phyloP scores from a whole-genome alignment of 2,329 filamentous ascomycete species.

The Ophiostoma sp. region DNA sequence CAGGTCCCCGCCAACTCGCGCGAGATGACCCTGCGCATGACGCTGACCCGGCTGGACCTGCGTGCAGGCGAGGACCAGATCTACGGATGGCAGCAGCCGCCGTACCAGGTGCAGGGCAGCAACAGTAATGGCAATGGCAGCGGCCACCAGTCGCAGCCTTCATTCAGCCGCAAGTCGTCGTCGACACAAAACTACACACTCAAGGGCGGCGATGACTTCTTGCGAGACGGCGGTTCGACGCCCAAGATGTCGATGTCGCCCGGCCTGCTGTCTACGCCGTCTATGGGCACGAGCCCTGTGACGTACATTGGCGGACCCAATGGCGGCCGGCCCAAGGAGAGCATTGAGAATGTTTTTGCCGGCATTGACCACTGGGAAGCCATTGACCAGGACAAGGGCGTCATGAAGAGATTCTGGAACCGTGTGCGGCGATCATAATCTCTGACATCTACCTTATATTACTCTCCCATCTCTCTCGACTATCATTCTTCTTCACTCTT shows the following conservation, averaged over 20 bases:
- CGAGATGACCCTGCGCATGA: constrained; percentile 97
- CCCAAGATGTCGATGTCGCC: constrained; percentile 8
- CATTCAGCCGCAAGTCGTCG: constrained; percentile 27
- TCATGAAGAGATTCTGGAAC: constrained; percentile 62
- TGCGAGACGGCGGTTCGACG: not conserved
- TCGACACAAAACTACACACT: constrained; percentile 18
- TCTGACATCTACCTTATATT: not conserved
- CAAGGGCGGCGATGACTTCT: constrained; percentile 29
- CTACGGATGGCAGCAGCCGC: constrained; percentile 60
- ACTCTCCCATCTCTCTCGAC: not conserved
- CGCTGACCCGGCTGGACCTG: constrained; percentile 81
- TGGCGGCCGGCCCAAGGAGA: constrained; percentile 42
- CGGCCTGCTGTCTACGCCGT: not conserved
- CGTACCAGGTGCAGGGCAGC: constrained; percentile 31
- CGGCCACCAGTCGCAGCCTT: constrained; percentile 22
- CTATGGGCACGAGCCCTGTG: not conserved
- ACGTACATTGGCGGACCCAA: constrained; percentile 7
- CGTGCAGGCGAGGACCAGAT: constrained; percentile 67
- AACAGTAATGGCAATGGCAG: not conserved
- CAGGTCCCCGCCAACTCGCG: constrained; percentile 56
- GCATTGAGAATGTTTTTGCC: constrained; percentile 49
- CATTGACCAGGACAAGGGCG: constrained; percentile 44
- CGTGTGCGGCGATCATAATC: constrained; percentile 45
- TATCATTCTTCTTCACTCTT: constrained; percentile 8
- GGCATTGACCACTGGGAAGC: constrained; percentile 49